A percentile compares a stretch with the other conserved stretches of the same genome.
These are phyloP conservation scores for Neocucurbitaria cava DNA, from an alignment of 2,329 filamentous ascomycete genomes.

Conservation along the genomic window DNA sequence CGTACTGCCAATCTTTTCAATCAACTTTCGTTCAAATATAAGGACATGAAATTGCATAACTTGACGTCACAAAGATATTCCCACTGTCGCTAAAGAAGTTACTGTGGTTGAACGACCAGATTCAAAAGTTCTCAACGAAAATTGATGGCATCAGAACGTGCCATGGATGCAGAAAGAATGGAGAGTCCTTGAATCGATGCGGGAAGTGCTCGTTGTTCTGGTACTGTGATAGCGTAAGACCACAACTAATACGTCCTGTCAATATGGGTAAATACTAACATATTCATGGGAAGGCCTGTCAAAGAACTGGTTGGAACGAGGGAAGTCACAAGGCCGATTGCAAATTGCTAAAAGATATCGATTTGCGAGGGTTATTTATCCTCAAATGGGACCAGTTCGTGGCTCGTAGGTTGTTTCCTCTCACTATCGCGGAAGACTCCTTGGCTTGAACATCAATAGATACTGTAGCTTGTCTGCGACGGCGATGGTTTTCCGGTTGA, in stretches of 20 bases:
- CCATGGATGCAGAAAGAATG: constrained; percentile 25
- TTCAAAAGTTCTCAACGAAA: constrained; percentile 19
- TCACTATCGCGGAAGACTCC: not conserved
- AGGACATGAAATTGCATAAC: constrained; percentile 3
- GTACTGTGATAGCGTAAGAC: constrained; percentile 29
- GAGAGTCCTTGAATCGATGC: constrained; percentile 17
- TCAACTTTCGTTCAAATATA: constrained; percentile 5
- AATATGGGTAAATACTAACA: constrained; percentile 14
- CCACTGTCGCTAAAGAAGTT: constrained; percentile 23
- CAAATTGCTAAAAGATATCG: constrained; percentile 19
- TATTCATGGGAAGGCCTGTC: constrained; percentile 18
- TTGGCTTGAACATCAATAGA: not conserved
- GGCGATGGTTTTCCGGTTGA: too few species aligned
- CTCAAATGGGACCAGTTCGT: constrained; percentile 2
- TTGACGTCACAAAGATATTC: constrained; percentile 24
- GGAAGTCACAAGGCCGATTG: constrained; percentile 24
- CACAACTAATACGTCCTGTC: constrained; percentile 3
- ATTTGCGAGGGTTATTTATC: constrained; percentile 20
- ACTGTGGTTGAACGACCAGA: constrained; percentile 16
- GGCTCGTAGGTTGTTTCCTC: not conserved
- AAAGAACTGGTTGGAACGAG: constrained; percentile 20
- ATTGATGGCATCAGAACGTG: constrained; percentile 25
- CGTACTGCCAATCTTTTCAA: constrained; percentile 7
- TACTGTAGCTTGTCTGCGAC: too few species aligned
- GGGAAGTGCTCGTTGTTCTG: constrained; percentile 27